Evolutionary conservation across 2,329 filamentous ascomycete species (phyloP).

Genomic region (Trichoderma sp.): DNA sequence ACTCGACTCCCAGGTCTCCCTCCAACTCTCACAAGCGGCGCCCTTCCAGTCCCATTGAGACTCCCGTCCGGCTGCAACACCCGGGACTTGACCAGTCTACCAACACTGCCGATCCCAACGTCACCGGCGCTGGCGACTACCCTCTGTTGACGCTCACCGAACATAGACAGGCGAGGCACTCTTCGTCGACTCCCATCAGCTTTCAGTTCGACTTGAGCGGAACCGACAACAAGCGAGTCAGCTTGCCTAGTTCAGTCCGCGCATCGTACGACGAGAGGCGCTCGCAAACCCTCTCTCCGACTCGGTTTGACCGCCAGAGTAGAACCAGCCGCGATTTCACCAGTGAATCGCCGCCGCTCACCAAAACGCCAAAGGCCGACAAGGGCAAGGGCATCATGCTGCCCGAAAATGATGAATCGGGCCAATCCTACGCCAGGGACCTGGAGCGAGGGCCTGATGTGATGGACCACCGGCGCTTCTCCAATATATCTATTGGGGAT

Average conservation of each 20-base stretch:
- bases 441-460: conserved; percentile 57
- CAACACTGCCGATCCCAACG: conserved; percentile 43
- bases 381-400: conserved; percentile 55
- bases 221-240: conserved; percentile 53
- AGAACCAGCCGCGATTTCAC: conserved; percentile 15
- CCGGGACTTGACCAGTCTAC: conserved; percentile 46
- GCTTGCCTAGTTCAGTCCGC: conserved; percentile 56
- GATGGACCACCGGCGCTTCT: conserved; percentile 48
- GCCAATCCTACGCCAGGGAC: conserved; percentile 51
- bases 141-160: conserved; percentile 57
- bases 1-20: conserved; percentile 55
- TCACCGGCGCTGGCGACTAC: conserved; percentile 49
- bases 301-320: conserved; percentile 28
- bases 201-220: conserved; percentile 53
- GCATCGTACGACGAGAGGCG: conserved; percentile 57
- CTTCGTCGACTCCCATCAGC: conserved; percentile 50
- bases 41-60: conserved; percentile 57
- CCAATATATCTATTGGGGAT: conserved; percentile 53
- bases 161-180: conserved; percentile 51
- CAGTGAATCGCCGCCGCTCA: conserved; percentile 3
- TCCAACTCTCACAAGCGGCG: conserved; percentile 46
- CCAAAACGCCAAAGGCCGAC: conserved; percentile 46
- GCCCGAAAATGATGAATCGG: conserved; percentile 41
- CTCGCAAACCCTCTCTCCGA: conserved; percentile 39
- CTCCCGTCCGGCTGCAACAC: conserved; percentile 53